Conservation (phyloP, 2,329 filamentous ascomycete genomes). For the Myriangium duriaei region DNA sequence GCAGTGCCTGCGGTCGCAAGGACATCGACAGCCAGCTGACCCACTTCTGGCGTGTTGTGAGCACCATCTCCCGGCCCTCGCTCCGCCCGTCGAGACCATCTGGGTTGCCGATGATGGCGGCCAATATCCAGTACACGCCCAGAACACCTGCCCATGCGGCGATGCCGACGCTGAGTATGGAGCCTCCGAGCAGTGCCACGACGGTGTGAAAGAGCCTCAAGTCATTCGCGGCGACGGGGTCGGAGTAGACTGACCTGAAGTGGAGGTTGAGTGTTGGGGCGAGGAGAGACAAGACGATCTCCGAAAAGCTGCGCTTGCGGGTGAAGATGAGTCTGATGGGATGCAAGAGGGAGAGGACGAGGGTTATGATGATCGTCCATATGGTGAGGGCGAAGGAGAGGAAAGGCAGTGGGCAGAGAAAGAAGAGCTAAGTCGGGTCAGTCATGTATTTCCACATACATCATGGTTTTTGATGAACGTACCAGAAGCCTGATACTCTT, state of each 20-base stretch:
- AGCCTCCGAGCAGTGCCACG: slow-evolving; percentile 41
- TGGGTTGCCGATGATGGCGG: slow-evolving; percentile 49
- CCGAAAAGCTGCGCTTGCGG: slow-evolving; percentile 30
- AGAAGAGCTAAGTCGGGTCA: slow-evolving; percentile 30
- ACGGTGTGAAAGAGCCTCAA: slow-evolving; percentile 31
- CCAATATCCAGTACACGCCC: slow-evolving; percentile 50
- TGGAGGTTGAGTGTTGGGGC: slow-evolving; percentile 41
- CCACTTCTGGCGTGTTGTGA: slow-evolving; percentile 48
- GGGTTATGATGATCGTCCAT: slow-evolving; percentile 42
- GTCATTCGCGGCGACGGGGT: slow-evolving; percentile 23
- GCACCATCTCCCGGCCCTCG: slow-evolving; percentile 47
- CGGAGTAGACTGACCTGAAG: slow-evolving; percentile 36
- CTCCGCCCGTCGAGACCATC: slow-evolving; percentile 45
- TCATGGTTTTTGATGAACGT: slow-evolving; percentile 13
- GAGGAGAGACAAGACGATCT: slow-evolving; percentile 40
- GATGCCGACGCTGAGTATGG: slow-evolving; percentile 43
- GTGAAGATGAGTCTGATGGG: slow-evolving; percentile 28
- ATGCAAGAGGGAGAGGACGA: slow-evolving; percentile 41
- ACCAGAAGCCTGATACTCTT: slow-evolving; percentile 34
- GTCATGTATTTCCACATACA: neutral
- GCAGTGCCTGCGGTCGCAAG: slow-evolving; percentile 12
- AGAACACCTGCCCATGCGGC: slow-evolving; percentile 46
- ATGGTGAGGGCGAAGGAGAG: slow-evolving; percentile 41
- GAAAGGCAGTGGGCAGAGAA: slow-evolving; percentile 41
- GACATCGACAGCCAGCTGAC: slow-evolving; percentile 38